Evolutionary conservation across 1,139 yeast genomes (phyloP).

Genomic region (Dujonia santamariae): DNA sequence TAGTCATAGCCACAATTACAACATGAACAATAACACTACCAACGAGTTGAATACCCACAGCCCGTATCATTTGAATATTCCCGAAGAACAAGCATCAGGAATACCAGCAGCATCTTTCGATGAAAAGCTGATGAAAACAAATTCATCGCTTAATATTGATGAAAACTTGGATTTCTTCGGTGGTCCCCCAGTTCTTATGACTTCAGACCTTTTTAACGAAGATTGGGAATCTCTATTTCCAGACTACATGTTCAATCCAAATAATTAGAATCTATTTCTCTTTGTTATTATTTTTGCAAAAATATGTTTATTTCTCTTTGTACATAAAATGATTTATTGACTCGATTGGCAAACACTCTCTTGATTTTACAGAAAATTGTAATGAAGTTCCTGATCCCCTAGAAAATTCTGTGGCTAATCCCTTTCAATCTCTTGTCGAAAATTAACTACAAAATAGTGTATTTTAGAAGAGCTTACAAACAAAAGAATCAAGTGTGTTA

Average conservation of each 20-base stretch:
- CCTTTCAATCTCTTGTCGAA: too few relatives aligned
- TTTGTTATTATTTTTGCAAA: too few relatives aligned
- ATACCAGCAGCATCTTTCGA: not conserved
- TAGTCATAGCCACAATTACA: not conserved
- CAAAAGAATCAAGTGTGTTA: too few relatives aligned
- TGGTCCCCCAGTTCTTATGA: slow-evolving; percentile 54
- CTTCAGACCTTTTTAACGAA: slow-evolving; percentile 47
- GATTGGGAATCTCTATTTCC: slow-evolving; percentile 53
- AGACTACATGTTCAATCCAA: slow-evolving; percentile 22
- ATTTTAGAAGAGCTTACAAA: too few relatives aligned
- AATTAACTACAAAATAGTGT: too few relatives aligned
- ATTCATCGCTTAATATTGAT: slow-evolving; percentile 12
- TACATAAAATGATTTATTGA: too few relatives aligned
- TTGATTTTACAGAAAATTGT: too few relatives aligned
- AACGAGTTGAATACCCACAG: not conserved
- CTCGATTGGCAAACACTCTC: too few relatives aligned
- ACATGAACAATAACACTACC: not conserved
- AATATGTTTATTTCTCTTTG: too few relatives aligned
- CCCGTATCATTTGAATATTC: too few relatives aligned
- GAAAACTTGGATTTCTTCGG: slow-evolving; percentile 43
- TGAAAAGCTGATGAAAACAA: not conserved
- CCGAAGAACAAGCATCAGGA: not conserved
- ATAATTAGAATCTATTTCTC: slow-evolving; percentile 3
- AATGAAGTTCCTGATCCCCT: too few relatives aligned
- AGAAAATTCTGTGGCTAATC: too few relatives aligned